Evolutionary conservation across 345 rosid species (phyloP), one percentile per base, ranked within the genome.

Genomic region (Citrus maxima): DNA sequence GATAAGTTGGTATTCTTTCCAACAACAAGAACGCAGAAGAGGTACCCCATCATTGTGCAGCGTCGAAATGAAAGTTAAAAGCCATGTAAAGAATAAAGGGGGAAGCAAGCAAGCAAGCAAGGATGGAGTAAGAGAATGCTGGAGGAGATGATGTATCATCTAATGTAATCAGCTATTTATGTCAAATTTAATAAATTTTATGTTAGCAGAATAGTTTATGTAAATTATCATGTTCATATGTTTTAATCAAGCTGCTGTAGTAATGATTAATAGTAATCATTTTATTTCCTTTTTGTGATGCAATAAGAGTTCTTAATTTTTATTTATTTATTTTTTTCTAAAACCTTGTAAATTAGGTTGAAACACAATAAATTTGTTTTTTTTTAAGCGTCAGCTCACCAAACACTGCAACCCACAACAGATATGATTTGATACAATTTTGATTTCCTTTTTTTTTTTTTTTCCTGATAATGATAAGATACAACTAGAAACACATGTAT

Each of bases 1-100:
- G 98, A 97, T 78, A 93, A 89, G 90, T 51, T 97, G 72, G 87
- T 97, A 0, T 97, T 94, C 90, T 97, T 97, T 79, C 98, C 98
- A 4, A 97, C 99, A 0, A 94, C 97, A 21, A 84, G 98, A 84
- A 97, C 92, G 34, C 95, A 91, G 78, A 97, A 97, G 88, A 90
- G 98, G 25, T 97, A 91, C 69, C 98, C 97, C 4, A 90, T 97
- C 82, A 80, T 86, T 8, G 85, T 94, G 84, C 80, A 83, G 76
- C 93, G 88, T 22, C 88, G 92, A 38, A 70, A 70, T 42, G 73
- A 18, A 19, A 34, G 78, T 70, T 54, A 21, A 54, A 74, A 79
- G 77, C 79, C 40, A 1, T 64, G 70, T 74, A 66, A 75, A 75
- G 24, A 66, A 63, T 27, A 32, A 12, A 16, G 34, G 0, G 67